A percentile compares a stretch with the other conserved stretches of the same genome.
phyloP scores from a whole-genome alignment of 768 basidiomycete species.

The Hygrophorus pudorinus region DNA sequence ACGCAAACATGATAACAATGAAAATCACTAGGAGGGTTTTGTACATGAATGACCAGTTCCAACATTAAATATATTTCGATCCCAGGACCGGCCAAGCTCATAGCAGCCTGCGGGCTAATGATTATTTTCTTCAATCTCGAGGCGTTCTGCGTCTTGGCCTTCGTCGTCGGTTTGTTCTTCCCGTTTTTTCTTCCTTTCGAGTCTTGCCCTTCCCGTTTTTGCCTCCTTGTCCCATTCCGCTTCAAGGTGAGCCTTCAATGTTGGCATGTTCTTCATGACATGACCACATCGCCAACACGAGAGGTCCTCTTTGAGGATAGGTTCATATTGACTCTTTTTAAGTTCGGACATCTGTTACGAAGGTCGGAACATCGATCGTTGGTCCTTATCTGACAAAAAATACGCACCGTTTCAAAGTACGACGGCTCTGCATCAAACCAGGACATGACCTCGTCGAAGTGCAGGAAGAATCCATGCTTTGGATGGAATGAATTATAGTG shows the following conservation, averaged over 20 bases:
- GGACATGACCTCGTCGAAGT: slow-evolving; percentile 63
- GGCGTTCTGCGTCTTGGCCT: not conserved
- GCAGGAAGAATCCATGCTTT: slow-evolving; percentile 71
- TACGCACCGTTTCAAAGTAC: slow-evolving; percentile 41
- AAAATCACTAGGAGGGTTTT: no score
- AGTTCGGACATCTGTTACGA: slow-evolving; percentile 42
- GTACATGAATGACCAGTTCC: no score
- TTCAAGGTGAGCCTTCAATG: slow-evolving; percentile 65
- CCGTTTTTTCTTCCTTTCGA: slow-evolving; percentile 32
- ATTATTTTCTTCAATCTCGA: no score
- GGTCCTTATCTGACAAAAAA: not conserved
- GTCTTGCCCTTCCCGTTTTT: slow-evolving; percentile 29
- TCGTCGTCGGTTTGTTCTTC: slow-evolving; percentile 13
- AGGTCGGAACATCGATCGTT: slow-evolving; percentile 2
- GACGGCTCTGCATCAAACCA: slow-evolving; percentile 68
- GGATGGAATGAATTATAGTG: slow-evolving; percentile 92
- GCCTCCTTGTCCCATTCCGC: slow-evolving; percentile 55
- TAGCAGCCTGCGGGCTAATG: no score
- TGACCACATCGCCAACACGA: slow-evolving; percentile 62
- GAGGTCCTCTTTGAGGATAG: slow-evolving; percentile 56
- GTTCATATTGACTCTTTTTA: slow-evolving; percentile 45
- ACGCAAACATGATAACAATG: no score
- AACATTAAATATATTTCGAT: no score
- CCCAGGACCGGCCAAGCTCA: no score
- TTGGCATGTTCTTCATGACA: slow-evolving; percentile 60